phyloP scores from a whole-genome alignment of 192 early-diverging fungal genomes.

The Rhizophagus prolifer region DNA sequence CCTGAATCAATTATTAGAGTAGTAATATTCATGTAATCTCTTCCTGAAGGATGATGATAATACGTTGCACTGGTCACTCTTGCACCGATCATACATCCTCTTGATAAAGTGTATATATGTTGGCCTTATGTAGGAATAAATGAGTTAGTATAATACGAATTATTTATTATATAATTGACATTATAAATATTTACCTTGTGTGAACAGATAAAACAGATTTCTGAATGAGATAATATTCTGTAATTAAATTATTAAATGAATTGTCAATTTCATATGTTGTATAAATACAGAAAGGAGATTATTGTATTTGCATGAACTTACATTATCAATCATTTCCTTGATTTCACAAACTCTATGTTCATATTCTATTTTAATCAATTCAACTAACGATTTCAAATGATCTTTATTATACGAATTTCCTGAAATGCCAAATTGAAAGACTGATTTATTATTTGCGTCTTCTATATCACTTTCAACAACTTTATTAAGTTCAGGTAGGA shows the following conservation, averaged over 20 bases:
- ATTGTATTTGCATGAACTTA: background rate
- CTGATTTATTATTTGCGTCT: too few relatives aligned
- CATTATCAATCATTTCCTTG: background rate
- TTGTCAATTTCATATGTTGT: background rate
- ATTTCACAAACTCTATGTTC: background rate
- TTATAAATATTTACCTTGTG: background rate
- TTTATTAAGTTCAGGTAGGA: background rate
- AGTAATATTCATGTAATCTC: background rate
- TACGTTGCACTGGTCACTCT: background rate
- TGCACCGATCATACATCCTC: background rate
- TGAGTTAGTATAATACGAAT: background rate
- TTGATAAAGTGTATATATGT: background rate
- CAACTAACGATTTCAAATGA: background rate
- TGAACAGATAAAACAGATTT: background rate
- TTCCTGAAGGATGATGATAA: background rate
- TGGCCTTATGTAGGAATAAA: background rate
- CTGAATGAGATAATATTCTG: background rate
- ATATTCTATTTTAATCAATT: background rate
- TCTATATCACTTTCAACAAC: background rate
- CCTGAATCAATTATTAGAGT: background rate
- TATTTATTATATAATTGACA: background rate
- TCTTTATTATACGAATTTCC: background rate
- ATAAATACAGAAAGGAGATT: background rate
- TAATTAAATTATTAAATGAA: background rate
- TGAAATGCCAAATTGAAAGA: too few relatives aligned